Percentiles rank a stretch among this genome's conserved stretches.
Conservation (phyloP, 1,139 yeast genomes). For the Tardiomyces blankii region DNA sequence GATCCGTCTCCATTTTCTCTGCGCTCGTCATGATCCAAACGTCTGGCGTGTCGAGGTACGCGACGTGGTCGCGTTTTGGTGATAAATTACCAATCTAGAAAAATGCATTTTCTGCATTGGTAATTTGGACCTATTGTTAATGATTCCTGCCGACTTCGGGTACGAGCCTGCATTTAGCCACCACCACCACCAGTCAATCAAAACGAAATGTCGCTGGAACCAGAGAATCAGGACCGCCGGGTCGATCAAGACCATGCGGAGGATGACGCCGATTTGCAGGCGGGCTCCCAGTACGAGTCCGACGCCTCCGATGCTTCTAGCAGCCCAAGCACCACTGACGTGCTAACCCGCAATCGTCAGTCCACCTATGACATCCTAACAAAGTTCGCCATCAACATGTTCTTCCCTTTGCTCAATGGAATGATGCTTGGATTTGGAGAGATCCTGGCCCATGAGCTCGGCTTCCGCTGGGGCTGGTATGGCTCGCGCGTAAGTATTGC, state of each 20-base stretch:
- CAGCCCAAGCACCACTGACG: background rate
- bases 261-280: too few species aligned
- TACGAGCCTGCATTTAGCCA: too few species aligned
- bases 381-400: constrained; percentile 48
- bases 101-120: too few species aligned
- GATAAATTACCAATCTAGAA: too few species aligned
- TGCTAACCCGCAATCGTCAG: background rate
- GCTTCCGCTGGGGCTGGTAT: constrained; percentile 67
- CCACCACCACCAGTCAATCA: too few species aligned
- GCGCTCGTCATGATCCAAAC: too few species aligned
- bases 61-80: too few species aligned
- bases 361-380: background rate
- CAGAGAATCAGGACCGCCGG: background rate
- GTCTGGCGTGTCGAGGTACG: too few species aligned
- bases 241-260: background rate
- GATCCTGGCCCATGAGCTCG: constrained; percentile 85
- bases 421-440: constrained; percentile 97
- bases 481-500: constrained; percentile 53
- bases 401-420: constrained; percentile 86
- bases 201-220: too few species aligned
- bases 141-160: too few species aligned
- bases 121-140: too few species aligned
- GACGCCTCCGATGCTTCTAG: background rate
- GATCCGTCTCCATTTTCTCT: too few species aligned
- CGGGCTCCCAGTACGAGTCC: background rate